Conservation (phyloP, 2,329 filamentous ascomycete species). For the Botrytis hyacinthi region DNA sequence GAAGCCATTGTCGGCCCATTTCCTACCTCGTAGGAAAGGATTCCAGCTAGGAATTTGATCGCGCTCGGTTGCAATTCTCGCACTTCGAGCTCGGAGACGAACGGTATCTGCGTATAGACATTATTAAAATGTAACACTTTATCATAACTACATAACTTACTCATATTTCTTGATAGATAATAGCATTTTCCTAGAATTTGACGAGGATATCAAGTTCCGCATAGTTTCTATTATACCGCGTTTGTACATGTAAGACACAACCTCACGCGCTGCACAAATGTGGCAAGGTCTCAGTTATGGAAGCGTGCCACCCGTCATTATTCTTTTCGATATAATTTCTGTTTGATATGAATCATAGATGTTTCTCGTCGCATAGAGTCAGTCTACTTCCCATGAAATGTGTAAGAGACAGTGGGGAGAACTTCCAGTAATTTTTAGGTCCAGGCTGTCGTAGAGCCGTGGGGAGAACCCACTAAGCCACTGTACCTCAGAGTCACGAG, state of each 20-base stretch:
- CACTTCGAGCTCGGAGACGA: constrained; percentile 6
- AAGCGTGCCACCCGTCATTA: background rate
- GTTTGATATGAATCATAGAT: background rate
- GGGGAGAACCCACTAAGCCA: background rate
- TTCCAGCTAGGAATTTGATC: background rate
- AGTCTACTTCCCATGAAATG: background rate
- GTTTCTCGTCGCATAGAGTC: background rate
- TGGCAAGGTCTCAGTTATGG: background rate
- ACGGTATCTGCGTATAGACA: background rate
- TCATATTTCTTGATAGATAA: background rate
- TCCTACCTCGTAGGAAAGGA: background rate
- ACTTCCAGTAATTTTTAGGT: no score
- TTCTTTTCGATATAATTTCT: background rate
- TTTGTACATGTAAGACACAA: background rate
- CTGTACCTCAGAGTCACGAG: background rate
- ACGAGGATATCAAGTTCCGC: no score
- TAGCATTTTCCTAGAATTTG: background rate
- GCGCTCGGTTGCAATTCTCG: background rate
- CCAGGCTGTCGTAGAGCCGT: background rate
- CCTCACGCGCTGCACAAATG: constrained; percentile 3
- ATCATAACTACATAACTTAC: background rate
- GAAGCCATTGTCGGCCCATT: background rate
- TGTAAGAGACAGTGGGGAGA: background rate
- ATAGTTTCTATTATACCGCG: background rate
- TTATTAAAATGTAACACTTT: background rate